Conservation (phyloP, 2,329 filamentous ascomycete genomes). For the Alternaria tenuissima region DNA sequence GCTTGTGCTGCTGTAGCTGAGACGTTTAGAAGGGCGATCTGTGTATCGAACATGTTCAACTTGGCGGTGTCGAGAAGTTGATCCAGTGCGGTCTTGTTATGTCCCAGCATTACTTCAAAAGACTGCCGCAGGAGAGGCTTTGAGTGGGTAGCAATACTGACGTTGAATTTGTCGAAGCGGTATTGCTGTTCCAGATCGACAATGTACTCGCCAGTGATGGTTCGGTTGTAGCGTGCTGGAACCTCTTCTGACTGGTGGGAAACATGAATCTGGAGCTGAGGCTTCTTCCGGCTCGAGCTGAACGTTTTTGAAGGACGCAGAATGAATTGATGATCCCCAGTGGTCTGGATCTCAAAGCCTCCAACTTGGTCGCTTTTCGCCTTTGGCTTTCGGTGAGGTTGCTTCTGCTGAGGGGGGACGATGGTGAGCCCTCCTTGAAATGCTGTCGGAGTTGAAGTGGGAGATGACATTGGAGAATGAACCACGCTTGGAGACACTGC, state of each 20-base stretch:
- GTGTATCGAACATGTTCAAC: constrained; percentile 28
- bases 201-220: constrained; percentile 63
- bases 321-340: constrained; percentile 63
- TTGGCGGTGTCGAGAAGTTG: constrained; percentile 31
- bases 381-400: constrained; percentile 16
- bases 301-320: constrained; percentile 59
- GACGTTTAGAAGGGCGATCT: constrained; percentile 29
- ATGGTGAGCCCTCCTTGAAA: constrained; percentile 32
- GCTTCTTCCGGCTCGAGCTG: constrained; percentile 52
- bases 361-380: constrained; percentile 43
- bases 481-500: constrained; percentile 11
- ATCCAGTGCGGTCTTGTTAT: constrained; percentile 40
- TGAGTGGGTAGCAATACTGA: constrained; percentile 54
- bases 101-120: constrained; percentile 45
- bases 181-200: constrained; percentile 60
- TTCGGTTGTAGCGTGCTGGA: constrained; percentile 56
- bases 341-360: constrained; percentile 62
- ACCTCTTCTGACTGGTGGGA: constrained; percentile 54
- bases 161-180: constrained; percentile 58
- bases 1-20: constrained; percentile 29
- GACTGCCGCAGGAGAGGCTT: constrained; percentile 48
- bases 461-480: background rate
- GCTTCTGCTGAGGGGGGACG: constrained; percentile 18
- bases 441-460: constrained; percentile 11
- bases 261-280: constrained; percentile 60